These are phyloP conservation scores for Corrigiola litoralis DNA, from an alignment of 179 eudicot species.

Conservation along the genomic window DNA sequence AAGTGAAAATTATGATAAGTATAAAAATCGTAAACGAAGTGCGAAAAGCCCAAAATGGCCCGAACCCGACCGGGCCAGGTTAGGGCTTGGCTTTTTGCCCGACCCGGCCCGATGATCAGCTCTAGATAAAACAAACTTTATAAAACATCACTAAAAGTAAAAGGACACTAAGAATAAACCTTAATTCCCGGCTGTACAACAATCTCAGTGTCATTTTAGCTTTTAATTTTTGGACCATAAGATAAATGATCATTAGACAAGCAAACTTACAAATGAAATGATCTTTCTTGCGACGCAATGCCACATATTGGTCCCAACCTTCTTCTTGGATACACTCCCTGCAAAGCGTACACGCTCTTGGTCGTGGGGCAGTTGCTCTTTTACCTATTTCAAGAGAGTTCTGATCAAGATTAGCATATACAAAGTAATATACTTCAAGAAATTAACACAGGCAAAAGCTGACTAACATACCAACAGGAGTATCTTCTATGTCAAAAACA, in stretches of 20 bases:
- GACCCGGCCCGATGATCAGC: too few relatives aligned
- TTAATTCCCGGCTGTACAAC: too few relatives aligned
- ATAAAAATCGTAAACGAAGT: too few relatives aligned
- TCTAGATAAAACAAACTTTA: too few relatives aligned
- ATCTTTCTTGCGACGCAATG: constrained; percentile 71
- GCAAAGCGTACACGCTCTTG: constrained; percentile 84
- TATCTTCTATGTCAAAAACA: constrained; percentile 90
- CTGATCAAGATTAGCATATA: background rate
- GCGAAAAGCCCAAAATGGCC: too few relatives aligned
- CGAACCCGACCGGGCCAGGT: too few relatives aligned
- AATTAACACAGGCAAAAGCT: background rate
- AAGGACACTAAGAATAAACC: too few relatives aligned
- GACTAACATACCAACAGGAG: constrained; percentile 68
- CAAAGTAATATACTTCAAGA: background rate
- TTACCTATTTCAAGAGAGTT: constrained; percentile 34
- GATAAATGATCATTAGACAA: background rate
- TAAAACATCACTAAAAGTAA: too few relatives aligned
- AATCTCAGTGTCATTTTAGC: too few relatives aligned
- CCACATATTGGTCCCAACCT: constrained; percentile 67
- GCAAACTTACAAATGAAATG: constrained; percentile 85
- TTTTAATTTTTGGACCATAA: background rate
- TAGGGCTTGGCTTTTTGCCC: too few relatives aligned
- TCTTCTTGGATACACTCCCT: constrained; percentile 81
- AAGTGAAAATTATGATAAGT: too few relatives aligned
- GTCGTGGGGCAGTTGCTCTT: constrained; percentile 63